A percentile compares a stretch with the other conserved stretches of the same genome.
Evolutionary conservation across 768 basidiomycete species (phyloP).

Genomic region (Suillus discolor): DNA sequence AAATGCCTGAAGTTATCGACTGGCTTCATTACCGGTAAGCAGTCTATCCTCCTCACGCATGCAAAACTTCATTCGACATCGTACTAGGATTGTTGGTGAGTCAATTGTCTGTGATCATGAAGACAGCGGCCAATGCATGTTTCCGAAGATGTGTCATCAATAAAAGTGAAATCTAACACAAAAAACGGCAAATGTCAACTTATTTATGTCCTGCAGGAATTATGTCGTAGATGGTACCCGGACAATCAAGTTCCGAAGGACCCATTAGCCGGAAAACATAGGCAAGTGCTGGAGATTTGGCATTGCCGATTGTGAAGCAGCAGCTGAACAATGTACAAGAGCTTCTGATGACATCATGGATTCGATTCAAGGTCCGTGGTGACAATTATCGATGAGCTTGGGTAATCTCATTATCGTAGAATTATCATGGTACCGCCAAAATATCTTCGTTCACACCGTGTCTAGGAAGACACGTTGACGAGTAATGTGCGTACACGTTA

Average conservation of each 20-base stretch:
- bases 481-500: background rate
- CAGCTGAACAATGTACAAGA: conserved; percentile 38
- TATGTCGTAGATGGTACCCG: conserved; percentile 75
- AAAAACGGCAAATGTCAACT: conserved; percentile 5
- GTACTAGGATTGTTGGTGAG: conserved; percentile 69
- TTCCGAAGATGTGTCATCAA: conserved; percentile 73
- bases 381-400: conserved; percentile 9
- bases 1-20: conserved; percentile 81
- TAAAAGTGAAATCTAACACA: conserved; percentile 55
- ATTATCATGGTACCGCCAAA: conserved; percentile 75
- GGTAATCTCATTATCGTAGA: conserved; percentile 44
- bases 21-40: conserved; percentile 80
- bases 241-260: conserved; percentile 21
- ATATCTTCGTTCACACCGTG: conserved; percentile 52
- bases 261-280: conserved; percentile 49
- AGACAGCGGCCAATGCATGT: background rate
- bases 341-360: conserved; percentile 81
- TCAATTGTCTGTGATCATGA: conserved; percentile 7
- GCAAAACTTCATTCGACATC: background rate
- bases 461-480: background rate
- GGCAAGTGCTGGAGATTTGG: conserved; percentile 41
- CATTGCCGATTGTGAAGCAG: background rate
- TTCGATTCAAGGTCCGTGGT: conserved; percentile 65
- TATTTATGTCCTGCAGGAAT: conserved; percentile 49
- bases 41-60: conserved; percentile 2